Conservation (phyloP, 306 rosid species). For the Quillaja saponaria region DNA sequence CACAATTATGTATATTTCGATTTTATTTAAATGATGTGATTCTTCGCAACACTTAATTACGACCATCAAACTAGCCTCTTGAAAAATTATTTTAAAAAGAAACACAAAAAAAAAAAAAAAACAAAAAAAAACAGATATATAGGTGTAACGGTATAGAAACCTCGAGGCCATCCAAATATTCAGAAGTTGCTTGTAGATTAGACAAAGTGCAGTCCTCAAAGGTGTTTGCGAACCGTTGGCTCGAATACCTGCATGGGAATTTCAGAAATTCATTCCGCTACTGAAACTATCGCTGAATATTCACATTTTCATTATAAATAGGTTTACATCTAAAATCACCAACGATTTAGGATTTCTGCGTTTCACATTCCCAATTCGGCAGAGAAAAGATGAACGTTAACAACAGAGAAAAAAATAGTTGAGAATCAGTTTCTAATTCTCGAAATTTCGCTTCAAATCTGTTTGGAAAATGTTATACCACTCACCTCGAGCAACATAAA, state of each 20-base stretch:
- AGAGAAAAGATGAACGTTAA: not conserved
- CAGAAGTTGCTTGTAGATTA: slow-evolving; percentile 34
- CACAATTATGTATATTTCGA: too few species aligned
- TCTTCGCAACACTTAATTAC: too few species aligned
- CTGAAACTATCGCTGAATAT: not conserved
- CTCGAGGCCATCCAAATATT: slow-evolving; percentile 28
- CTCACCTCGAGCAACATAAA: slow-evolving; percentile 39
- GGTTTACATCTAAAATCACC: too few species aligned
- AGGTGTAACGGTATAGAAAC: slow-evolving; percentile 22
- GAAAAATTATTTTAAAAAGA: not conserved
- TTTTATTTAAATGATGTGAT: too few species aligned
- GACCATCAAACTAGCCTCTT: too few species aligned
- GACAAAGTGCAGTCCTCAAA: slow-evolving; percentile 28
- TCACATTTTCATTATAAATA: not conserved
- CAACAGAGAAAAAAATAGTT: not conserved
- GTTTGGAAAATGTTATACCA: too few species aligned
- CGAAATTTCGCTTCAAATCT: too few species aligned
- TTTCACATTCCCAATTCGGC: not conserved
- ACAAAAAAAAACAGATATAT: too few species aligned
- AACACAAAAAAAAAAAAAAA: not conserved
- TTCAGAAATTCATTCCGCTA: slow-evolving; percentile 13
- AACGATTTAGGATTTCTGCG: too few species aligned
- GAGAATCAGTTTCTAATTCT: not conserved
- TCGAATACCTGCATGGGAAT: slow-evolving; percentile 43
- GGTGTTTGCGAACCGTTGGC: slow-evolving; percentile 27